Percentiles rank a stretch among this genome's conserved stretches.
These are phyloP conservation scores for Arachis hypogaea DNA, from an alignment of 306 rosid genomes.

Conservation along the genomic window DNA sequence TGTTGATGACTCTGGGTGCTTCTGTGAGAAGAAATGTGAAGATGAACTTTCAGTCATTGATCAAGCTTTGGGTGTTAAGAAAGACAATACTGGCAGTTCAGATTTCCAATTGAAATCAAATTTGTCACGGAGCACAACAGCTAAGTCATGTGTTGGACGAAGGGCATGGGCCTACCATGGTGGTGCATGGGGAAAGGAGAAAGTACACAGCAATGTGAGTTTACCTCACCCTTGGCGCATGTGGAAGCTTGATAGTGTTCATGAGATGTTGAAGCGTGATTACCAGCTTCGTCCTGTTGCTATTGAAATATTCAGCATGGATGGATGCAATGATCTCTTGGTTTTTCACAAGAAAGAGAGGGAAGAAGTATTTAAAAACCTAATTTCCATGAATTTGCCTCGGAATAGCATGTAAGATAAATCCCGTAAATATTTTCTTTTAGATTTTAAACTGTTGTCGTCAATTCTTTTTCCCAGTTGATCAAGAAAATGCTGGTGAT, in stretches of 20 bases:
- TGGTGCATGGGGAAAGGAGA: conserved; percentile 99
- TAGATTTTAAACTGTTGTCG: conserved; percentile 9
- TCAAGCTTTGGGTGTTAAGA: conserved; percentile 97
- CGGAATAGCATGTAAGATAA: conserved; percentile 88
- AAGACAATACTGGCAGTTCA: conserved; percentile 61
- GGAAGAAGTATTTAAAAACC: conserved; percentile 92
- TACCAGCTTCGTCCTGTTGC: conserved; percentile 99
- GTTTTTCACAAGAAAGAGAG: conserved; percentile 99
- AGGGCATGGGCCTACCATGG: conserved; percentile 99
- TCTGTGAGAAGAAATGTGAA: conserved; percentile 86
- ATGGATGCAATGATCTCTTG: conserved; percentile 97
- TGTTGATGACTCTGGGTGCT: conserved; percentile 81
- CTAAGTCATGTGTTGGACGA: conserved; percentile 79
- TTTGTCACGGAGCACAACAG: conserved; percentile 67
- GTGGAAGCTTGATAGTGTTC: conserved; percentile 99
- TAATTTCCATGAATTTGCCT: conserved; percentile 93
- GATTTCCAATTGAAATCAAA: conserved; percentile 88
- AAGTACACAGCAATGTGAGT: conserved; percentile 74
- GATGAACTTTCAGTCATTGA: conserved; percentile 95
- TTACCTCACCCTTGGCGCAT: conserved; percentile 94
- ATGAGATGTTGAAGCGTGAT: conserved; percentile 98
- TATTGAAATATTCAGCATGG: conserved; percentile 99
- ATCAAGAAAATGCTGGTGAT: conserved; percentile 6
- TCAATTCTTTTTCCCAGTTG: conserved; percentile 10
- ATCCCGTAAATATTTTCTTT: conserved; percentile 32